Evolutionary conservation across 2,329 filamentous ascomycete genomes (phyloP).

Genomic region (Aciculosporium take): DNA sequence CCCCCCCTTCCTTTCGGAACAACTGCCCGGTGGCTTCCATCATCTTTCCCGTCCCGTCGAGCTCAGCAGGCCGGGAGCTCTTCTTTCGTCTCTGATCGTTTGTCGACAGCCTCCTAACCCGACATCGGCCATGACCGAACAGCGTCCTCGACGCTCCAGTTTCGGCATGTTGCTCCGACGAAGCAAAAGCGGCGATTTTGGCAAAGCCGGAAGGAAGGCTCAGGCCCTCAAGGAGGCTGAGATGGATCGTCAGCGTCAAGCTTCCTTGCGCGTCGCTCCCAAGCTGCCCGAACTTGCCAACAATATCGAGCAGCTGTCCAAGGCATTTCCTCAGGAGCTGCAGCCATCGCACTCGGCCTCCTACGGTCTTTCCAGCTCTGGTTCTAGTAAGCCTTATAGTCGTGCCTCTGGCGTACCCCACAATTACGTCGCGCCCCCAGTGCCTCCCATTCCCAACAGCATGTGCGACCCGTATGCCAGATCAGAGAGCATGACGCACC

Average conservation of each 20-base stretch:
- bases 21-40: background rate
- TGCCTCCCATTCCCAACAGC: constrained; percentile 46
- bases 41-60: background rate
- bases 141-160: constrained; percentile 24
- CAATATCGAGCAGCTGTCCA: constrained; percentile 31
- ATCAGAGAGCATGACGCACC: constrained; percentile 91
- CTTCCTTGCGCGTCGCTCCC: constrained; percentile 31
- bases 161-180: constrained; percentile 50
- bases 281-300: constrained; percentile 39
- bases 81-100: background rate
- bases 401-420: constrained; percentile 26
- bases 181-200: constrained; percentile 52
- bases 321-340: constrained; percentile 35
- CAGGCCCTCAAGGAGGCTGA: constrained; percentile 38
- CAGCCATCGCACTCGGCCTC: constrained; percentile 45
- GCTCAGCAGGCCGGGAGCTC: background rate
- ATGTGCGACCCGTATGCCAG: constrained; percentile 65
- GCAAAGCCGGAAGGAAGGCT: constrained; percentile 44
- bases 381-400: background rate
- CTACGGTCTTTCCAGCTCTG: constrained; percentile 40
- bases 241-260: constrained; percentile 35
- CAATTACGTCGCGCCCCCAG: constrained; percentile 29
- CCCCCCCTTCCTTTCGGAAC: background rate
- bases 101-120: constrained; percentile 5
- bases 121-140: constrained; percentile 17